Evolutionary conservation across 352 stramenopile genomes (phyloP), one percentile per base, ranked within the genome.

Genomic region (Blastocystis hominis): DNA sequence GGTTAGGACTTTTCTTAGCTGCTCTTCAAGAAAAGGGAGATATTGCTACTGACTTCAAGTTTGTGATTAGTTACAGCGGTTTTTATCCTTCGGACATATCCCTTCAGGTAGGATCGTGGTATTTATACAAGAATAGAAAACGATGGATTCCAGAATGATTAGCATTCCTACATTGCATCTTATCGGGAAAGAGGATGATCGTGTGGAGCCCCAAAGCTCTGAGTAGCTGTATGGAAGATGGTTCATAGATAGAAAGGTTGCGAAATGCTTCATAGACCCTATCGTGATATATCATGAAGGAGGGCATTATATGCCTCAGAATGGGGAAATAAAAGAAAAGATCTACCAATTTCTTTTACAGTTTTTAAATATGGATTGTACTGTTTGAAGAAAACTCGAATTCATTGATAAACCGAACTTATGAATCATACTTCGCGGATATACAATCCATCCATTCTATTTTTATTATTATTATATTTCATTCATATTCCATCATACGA

Each of bases 291-390:
- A 80, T 80, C 69, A 80, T 42, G 69, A 80, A 9, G 46, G 69
- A 59, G 69, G 69, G 10, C 69, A 80, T 44, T 80, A 61, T 80
- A 80, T 80, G 17, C 50, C 50, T 3, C 69, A 62, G 17, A 80
- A 80, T 40, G 69, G 46, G 15, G 69, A 80, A 46, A 80, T 80
- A 10, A 80, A 80, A 46, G 69, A 63, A 44, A 80, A 61, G 50
- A 63, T 80, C 4, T 80, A 80, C 38, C 17, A 63, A 34, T 80
- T 80, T 46, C 54, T 80, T 10, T 10, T 80, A 7, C 15, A 42
- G 17, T 36, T 61, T 63, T 80, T 44, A 36, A 20, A 30, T 24
- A 59, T 38, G 40, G 5, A 55, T 77, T n/a, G n/a, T n/a, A n/a
- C 5, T 77, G 66, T 77, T 77, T 77, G 66, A 55, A 56, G 17